Base-by-base conservation (phyloP, 1,284 basidiomycete genomes). In the Peniophora sp. region DNA sequence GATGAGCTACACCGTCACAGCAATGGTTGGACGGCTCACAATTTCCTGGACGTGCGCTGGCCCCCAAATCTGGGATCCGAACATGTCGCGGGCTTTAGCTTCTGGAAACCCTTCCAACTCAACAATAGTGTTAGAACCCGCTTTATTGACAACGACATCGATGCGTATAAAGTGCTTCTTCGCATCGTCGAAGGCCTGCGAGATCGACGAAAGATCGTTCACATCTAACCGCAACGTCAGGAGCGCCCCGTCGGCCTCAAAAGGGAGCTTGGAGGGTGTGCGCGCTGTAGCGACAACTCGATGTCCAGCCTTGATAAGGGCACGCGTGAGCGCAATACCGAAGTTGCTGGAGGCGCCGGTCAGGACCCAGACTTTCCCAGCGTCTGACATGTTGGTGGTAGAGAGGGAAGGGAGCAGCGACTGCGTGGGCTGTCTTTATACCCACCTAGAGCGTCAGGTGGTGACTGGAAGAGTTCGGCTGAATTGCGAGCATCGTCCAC, bases 121-220 rank as follows among this genome's bases (percentile, higher is more conserved):
- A 23, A 61, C 63, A 3, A 65, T 16, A 6, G 63, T 47, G 8
- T 35, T 52, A 35, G 47, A 59, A 2, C 61, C 69, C 1, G 73
- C 73, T 46, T 75, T 76, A 59, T 73, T 76, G 53, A 71, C 64
- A 2, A 75, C 68, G 14, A 74, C 65, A 48, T 75, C 71, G 22
- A 74, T 51, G 16, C 69, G 63, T 6, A 70, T 73, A 53, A 74
- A 74, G 17, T 56, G 52, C 1, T 53, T 52, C 47, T 62, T 60
- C 3, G 67, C 64, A 12, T 56, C 55, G 3, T 59, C 57, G 45
- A 76, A 74, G 2, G 69, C 72, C 1, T 45, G 56, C 2, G 43
- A 45, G 20, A 69, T 61, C 19, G 69, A 61, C 14, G 51, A 57
- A 35, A 43, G 52, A 2, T 63, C 54, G 24, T 62, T 69, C 47